These are phyloP conservation scores for Nakazawaea ambrosiae DNA, from an alignment of 805 yeast species.

Conservation along the genomic window DNA sequence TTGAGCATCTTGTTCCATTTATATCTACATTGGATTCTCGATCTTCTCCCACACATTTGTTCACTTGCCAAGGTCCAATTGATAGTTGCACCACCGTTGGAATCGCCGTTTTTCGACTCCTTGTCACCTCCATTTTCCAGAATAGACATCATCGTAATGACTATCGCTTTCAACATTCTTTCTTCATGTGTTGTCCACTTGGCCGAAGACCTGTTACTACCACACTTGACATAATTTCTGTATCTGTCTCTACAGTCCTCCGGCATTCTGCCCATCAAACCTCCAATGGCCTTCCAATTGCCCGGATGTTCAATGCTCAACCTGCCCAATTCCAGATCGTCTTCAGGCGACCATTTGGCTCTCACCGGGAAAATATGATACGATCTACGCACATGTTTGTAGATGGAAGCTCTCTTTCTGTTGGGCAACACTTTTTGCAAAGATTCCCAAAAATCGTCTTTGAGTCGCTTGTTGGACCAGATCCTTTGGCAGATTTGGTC, in stretches of 20 bases:
- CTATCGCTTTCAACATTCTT: slow-evolving; percentile 45
- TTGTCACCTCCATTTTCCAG: slow-evolving; percentile 16
- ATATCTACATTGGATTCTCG: slow-evolving; percentile 91
- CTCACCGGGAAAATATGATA: slow-evolving; percentile 83
- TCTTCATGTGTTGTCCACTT: slow-evolving; percentile 82
- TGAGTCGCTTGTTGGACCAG: slow-evolving; percentile 80
- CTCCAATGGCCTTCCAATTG: slow-evolving; percentile 86
- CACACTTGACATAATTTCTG: slow-evolving; percentile 94
- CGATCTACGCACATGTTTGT: slow-evolving; percentile 86
- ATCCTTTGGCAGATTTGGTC: slow-evolving; percentile 74
- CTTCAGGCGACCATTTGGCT: slow-evolving; percentile 86
- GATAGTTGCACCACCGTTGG: slow-evolving; percentile 26
- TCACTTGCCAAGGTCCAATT: slow-evolving; percentile 94
- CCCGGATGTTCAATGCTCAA: slow-evolving; percentile 65
- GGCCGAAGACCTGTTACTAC: slow-evolving; percentile 62
- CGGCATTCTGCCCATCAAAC: slow-evolving; percentile 83
- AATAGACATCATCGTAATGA: slow-evolving; percentile 34
- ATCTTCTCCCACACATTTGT: slow-evolving; percentile 79
- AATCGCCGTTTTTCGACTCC: background rate
- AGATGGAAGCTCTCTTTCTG: slow-evolving; percentile 82
- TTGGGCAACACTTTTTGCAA: slow-evolving; percentile 74
- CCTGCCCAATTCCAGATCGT: slow-evolving; percentile 60
- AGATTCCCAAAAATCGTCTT: slow-evolving; percentile 87
- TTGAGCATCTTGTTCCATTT: slow-evolving; percentile 84
- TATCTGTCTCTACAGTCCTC: slow-evolving; percentile 96